Evolutionary conservation across 305 asterid genomes (phyloP).

Genomic region (Fraxinus velutina): DNA sequence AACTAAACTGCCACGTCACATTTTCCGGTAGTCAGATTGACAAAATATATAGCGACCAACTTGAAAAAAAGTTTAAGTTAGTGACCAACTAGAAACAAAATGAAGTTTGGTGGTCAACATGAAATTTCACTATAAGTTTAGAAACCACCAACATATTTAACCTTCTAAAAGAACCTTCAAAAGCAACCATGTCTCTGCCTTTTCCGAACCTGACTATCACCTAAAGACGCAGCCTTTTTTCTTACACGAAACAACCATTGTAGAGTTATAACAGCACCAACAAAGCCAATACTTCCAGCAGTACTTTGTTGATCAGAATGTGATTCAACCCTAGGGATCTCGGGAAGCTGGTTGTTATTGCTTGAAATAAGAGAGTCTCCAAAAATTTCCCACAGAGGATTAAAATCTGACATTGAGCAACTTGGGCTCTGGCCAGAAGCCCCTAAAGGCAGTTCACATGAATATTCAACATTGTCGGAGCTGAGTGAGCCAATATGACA

Average conservation of each 20-base stretch:
- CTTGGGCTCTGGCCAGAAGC: too few relatives aligned
- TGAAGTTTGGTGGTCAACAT: background rate
- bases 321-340: background rate
- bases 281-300: background rate
- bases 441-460: background rate
- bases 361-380: background rate
- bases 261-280: conserved; percentile 1
- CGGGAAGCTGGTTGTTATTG: background rate
- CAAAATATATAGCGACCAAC: background rate
- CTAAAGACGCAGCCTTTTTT: conserved; percentile 17
- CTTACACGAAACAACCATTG: conserved; percentile 24
- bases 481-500: background rate
- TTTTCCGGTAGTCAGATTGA: background rate
- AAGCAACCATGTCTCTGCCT: conserved; percentile 26
- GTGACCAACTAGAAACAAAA: background rate
- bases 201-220: conserved; percentile 24
- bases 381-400: background rate
- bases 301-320: conserved; percentile 18
- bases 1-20: background rate
- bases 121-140: background rate
- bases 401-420: background rate
- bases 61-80: background rate
- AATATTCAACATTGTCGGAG: background rate
- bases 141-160: background rate
- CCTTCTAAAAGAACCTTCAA: background rate